Evolutionary conservation across 305 asterid species (phyloP), one percentile per base, ranked within the genome.

Genomic region (Fraxinus ornus): DNA sequence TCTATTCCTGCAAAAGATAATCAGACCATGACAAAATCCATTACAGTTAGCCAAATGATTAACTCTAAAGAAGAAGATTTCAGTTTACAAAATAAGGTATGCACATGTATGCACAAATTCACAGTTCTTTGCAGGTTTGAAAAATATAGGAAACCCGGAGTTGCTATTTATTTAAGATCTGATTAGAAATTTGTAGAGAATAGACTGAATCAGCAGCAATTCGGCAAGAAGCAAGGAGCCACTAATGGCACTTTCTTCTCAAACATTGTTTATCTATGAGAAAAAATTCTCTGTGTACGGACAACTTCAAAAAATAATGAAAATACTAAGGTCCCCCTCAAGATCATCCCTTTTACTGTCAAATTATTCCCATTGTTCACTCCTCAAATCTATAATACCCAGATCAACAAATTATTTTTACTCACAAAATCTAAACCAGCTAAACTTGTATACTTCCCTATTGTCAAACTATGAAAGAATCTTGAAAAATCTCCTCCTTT

Each of bases 1-100:
- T 93, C 97, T 93, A 92, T 87, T 95, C 98, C 98, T 95, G 57
- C 74, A 89, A 9, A 64, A 83, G 57, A 37, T 66, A 71, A 79
- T 80, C 66, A 78, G 74, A 75, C 71, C 9, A 22, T 12, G 15
- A 22, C 9, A 39, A 9, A 39, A 39, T 8, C 47, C 47, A 39
- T 7, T 13, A 39, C 13, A 8, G 13, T 39, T 37, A 62, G 66
- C 60, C 21, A 49, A 49, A 49, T 4, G 9, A 52, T 52, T 74
- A 78, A 66, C 30, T 79, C 52, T 37, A 28, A 52, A 79, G 32
- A 75, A 60, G 80, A 57, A 57, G 21, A 33, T 15, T 74, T 19
- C 10, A n/a, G 10, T 35, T 15, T 22, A 71, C 55, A 52, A 47
- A 39, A 39, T 39, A 7, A 39, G 8, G 12, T 8, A 39, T 8